These are phyloP conservation scores for Vicia faba DNA, from an alignment of 306 rosid genomes.

Conservation along the genomic window DNA sequence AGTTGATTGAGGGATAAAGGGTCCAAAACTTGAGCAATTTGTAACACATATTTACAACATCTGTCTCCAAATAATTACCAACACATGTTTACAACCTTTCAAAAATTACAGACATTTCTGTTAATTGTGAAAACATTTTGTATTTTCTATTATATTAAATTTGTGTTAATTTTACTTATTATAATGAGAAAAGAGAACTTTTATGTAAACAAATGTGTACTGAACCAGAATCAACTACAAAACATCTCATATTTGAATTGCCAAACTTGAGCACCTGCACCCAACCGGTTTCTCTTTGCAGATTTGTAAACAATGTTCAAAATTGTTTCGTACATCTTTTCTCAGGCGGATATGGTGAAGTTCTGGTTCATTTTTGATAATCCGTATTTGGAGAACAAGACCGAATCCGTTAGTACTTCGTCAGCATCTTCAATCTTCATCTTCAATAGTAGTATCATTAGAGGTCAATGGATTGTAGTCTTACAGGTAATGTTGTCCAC, in stretches of 20 bases:
- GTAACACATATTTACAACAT: neutral
- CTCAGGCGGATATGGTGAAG: conserved; percentile 60
- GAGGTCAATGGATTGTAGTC: conserved; percentile 41
- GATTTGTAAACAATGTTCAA: conserved; percentile 66
- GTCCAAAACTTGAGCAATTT: neutral
- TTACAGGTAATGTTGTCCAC: conserved; percentile 97
- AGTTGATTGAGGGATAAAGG: too few relatives aligned
- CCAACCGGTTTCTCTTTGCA: conserved; percentile 69
- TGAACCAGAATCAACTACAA: too few relatives aligned
- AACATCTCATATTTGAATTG: too few relatives aligned
- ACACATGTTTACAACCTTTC: too few relatives aligned
- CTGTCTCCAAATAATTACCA: too few relatives aligned
- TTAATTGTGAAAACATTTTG: too few relatives aligned
- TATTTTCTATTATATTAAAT: too few relatives aligned
- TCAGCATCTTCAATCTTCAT: conserved; percentile 97
- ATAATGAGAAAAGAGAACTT: too few relatives aligned
- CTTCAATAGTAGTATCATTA: too few relatives aligned
- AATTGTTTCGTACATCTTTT: conserved; percentile 54
- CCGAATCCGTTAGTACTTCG: conserved; percentile 67
- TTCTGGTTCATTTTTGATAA: conserved; percentile 61
- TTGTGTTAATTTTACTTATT: too few relatives aligned
- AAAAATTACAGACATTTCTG: too few relatives aligned
- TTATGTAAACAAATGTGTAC: too few relatives aligned
- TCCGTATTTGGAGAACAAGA: conserved; percentile 90
- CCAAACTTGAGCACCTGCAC: conserved; percentile 90